Evolutionary conservation across 257 asterid species (phyloP).

Genomic region (Echites panduratus): DNA sequence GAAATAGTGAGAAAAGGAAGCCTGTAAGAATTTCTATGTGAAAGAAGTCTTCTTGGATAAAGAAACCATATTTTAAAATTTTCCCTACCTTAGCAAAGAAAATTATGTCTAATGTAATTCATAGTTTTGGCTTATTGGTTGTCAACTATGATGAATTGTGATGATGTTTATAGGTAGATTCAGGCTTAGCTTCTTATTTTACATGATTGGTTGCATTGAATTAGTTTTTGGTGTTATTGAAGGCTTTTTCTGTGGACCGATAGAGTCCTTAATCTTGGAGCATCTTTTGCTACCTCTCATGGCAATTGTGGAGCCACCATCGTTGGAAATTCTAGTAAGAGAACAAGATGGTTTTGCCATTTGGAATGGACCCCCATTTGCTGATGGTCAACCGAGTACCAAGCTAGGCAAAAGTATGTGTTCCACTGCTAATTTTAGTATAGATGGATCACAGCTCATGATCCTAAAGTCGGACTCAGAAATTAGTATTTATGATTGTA

Average conservation of each 20-base stretch:
- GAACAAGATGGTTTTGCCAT: constrained; percentile 64
- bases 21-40: neutral
- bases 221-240: neutral
- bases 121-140: neutral
- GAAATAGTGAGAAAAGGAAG: neutral
- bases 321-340: constrained; percentile 66
- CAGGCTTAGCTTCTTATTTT: neutral
- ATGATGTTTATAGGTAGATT: too few species aligned
- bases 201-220: neutral
- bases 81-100: neutral
- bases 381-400: constrained; percentile 53
- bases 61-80: neutral
- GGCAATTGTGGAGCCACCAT: constrained; percentile 53
- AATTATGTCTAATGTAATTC: neutral
- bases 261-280: neutral
- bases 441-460: constrained; percentile 84
- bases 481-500: constrained; percentile 54
- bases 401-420: constrained; percentile 59
- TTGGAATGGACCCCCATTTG: constrained; percentile 90
- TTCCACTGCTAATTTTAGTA: constrained; percentile 61
- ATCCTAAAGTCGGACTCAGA: constrained; percentile 48
- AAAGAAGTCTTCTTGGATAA: neutral
- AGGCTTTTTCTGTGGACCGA: neutral
- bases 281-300: constrained; percentile 23
- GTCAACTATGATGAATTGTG: too few species aligned